Evolutionary conservation across 2,329 filamentous ascomycete species (phyloP), one percentile per base, ranked within the genome.

Genomic region (Cytospora leucostoma): DNA sequence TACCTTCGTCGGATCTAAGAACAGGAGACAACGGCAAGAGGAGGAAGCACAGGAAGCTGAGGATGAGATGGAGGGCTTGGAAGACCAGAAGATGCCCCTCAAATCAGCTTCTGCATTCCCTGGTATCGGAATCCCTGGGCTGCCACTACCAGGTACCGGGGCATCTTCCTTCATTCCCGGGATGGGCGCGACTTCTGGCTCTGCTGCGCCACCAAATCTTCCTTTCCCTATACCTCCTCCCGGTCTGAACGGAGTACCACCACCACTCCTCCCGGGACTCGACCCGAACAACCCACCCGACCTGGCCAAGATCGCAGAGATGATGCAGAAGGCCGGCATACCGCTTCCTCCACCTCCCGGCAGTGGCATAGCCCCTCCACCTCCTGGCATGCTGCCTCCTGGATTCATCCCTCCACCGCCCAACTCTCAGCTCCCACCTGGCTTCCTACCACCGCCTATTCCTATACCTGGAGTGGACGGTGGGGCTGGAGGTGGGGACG

Each of bases 31-130:
- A 75, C 85, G 90, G 69, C 90, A 93, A 68, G 93, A 97, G 70
- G 93, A 97, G 70, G 95, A 98, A 74, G 93, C 97, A 72, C 91
- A 94, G 72, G 93, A 98, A 75, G 82, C 90, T 65, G 92, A 97
- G 74, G 95, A 98, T 73, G 95, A 98, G 76, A 89, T 90, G 69
- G 94, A 98, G 68, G 93, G 92, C 2, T 82, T 98, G 52, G 89
- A 96, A 59, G 95, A 99, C 71, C 95, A 99, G 74, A 91, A 90
- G 75, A 92, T 90, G 84, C 89, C 84, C 21, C 77, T 86, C 35
- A 86, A 84, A 70, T 80, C 81, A 65, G 75, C 83, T 21, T 73
- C 84, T 75, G 71, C 78, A 58, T 72, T 85, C 73, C 78, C 84
- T 4, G 82, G 84, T 34, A 66, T 66, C 13, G 59, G 59, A 21